phyloP scores from a whole-genome alignment of 1,139 yeast genomes.

The Casaregolazyma suthepensis region DNA sequence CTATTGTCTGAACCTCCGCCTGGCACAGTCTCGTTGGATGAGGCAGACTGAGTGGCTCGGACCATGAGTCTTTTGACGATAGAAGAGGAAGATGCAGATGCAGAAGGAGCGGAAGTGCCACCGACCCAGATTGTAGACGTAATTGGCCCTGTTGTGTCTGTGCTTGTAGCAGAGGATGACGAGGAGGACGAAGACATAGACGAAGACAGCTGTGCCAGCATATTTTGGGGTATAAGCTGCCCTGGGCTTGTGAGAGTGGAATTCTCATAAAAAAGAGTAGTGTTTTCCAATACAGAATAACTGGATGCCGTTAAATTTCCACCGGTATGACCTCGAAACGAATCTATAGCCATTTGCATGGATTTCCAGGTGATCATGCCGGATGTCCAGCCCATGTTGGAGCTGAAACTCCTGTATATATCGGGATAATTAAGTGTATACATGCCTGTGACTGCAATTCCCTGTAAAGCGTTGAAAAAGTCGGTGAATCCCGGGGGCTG shows the following conservation, averaged over 20 bases:
- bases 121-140: constrained; percentile 8
- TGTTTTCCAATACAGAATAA: constrained; percentile 15
- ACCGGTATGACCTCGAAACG: constrained; percentile 27
- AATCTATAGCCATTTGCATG: constrained; percentile 29
- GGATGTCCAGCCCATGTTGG: constrained; percentile 32
- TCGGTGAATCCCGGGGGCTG: constrained; percentile 26
- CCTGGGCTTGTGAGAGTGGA: constrained; percentile 5
- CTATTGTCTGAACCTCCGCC: constrained; percentile 2
- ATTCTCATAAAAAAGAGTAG: constrained; percentile 24
- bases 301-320: constrained; percentile 27
- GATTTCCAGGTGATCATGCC: constrained; percentile 30
- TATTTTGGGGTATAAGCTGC: constrained; percentile 5
- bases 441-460: constrained; percentile 32
- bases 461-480: constrained; percentile 26
- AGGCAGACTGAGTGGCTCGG: constrained; percentile 2
- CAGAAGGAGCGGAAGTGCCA: not conserved
- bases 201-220: constrained; percentile 1
- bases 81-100: not conserved
- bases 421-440: constrained; percentile 30
- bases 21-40: not conserved
- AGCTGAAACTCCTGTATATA: constrained; percentile 28
- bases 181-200: not conserved
- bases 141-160: constrained; percentile 7
- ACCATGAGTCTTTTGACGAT: constrained; percentile 3
- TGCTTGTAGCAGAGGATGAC: not conserved